phyloP scores from a whole-genome alignment of 1,139 yeast species.

The Hyphopichia burtonii region DNA sequence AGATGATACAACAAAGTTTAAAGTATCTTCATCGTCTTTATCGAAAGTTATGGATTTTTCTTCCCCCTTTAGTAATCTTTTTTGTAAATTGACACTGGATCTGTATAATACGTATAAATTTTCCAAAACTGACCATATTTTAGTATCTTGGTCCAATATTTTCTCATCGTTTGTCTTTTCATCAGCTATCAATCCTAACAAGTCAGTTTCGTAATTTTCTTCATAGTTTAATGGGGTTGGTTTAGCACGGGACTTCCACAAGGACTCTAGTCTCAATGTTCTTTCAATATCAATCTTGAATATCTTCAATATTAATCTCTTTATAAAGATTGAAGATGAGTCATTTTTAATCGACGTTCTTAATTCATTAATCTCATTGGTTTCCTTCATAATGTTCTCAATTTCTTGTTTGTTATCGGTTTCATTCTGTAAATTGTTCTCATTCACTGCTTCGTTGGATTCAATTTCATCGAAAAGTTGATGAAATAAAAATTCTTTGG shows the following conservation, averaged over 20 bases:
- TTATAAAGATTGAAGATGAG: conserved; percentile 26
- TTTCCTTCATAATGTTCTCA: conserved; percentile 65
- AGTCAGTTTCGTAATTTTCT: conserved; percentile 11
- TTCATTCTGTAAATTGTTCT: conserved; percentile 45
- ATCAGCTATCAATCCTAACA: conserved; percentile 13
- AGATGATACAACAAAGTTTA: conserved; percentile 84
- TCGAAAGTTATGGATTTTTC: conserved; percentile 68
- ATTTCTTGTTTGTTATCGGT: conserved; percentile 68
- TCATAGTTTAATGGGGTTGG: conserved; percentile 59
- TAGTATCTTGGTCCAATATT: conserved; percentile 53
- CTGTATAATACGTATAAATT: conserved; percentile 60
- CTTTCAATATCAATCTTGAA: conserved; percentile 74
- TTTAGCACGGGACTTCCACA: conserved; percentile 71
- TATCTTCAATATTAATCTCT: conserved; percentile 50
- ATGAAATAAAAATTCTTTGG: conserved; percentile 81
- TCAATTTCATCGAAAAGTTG: conserved; percentile 69
- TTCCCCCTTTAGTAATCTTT: conserved; percentile 40
- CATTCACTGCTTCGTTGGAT: conserved; percentile 16
- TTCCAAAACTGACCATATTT: conserved; percentile 61
- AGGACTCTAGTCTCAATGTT: conserved; percentile 64
- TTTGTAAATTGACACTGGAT: conserved; percentile 43
- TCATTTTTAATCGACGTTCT: conserved; percentile 42
- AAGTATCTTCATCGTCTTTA: conserved; percentile 91
- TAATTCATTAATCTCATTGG: conserved; percentile 71
- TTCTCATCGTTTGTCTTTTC: conserved; percentile 11